Conservation (phyloP, 208 protist species). For the Leptomonas pyrrhocoris region DNA sequence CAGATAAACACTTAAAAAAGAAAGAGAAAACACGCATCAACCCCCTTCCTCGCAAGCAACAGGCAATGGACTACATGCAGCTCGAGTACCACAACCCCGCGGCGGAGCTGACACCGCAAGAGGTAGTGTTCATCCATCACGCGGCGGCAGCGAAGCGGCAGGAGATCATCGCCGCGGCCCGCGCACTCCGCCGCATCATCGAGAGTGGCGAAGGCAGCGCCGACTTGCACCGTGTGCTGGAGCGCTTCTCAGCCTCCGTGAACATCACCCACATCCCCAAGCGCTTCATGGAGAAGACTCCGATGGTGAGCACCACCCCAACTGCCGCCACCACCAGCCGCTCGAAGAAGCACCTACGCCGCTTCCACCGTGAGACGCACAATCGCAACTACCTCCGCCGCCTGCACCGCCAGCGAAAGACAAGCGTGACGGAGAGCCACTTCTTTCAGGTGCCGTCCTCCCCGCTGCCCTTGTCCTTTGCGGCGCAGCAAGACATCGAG, state of each 20-base stretch:
- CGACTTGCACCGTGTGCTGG: constrained; percentile 8
- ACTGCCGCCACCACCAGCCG: no score
- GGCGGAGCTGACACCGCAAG: constrained; percentile 5
- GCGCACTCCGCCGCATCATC: constrained; percentile 4
- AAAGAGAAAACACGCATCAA: no score
- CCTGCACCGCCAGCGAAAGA: constrained; percentile 15
- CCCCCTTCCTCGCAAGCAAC: neutral
- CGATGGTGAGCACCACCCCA: neutral
- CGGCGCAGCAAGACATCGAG: constrained; percentile 37
- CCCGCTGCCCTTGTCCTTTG: constrained; percentile 45
- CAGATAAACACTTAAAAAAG: no score
- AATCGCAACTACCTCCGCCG: constrained; percentile 16
- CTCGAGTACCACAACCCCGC: constrained; percentile 13
- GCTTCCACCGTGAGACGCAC: constrained; percentile 18
- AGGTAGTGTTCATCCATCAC: neutral
- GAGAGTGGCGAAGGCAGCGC: neutral
- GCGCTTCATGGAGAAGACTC: neutral
- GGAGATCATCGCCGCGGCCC: constrained; percentile 3
- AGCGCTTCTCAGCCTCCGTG: constrained; percentile 4
- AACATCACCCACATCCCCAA: constrained; percentile 10
- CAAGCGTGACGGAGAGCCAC: constrained; percentile 5
- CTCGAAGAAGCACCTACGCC: constrained; percentile 7
- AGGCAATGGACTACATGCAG: constrained; percentile 5
- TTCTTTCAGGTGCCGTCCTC: constrained; percentile 21
- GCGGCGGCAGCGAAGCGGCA: neutral